A percentile compares a stretch with the other conserved stretches of the same genome.
Evolutionary conservation across 192 early-diverging fungal species (phyloP).

Genomic region (Spinellus fusiger): DNA sequence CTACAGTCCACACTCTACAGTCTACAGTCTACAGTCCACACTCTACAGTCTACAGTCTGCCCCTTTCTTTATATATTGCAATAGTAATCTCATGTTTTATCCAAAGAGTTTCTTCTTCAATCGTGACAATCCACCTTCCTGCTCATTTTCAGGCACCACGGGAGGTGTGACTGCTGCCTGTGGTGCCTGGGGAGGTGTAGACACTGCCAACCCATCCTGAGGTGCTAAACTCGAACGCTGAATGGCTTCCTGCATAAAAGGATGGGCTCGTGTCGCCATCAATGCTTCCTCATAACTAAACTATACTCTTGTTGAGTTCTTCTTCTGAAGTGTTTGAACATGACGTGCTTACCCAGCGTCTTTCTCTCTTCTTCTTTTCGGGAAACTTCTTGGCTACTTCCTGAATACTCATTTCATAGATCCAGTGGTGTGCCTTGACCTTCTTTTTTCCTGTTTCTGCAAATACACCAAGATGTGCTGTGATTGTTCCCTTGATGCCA

Average conservation of each 20-base stretch:
- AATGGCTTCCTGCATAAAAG: slow-evolving; percentile 26
- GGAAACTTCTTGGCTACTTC: slow-evolving; percentile 46
- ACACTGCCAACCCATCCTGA: no score
- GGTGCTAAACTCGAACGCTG: slow-evolving; percentile 14
- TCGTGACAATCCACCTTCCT: no score
- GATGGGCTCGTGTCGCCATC: slow-evolving; percentile 10
- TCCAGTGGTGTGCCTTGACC: slow-evolving; percentile 33
- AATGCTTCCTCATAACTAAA: slow-evolving; percentile 29
- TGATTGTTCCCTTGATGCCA: slow-evolving; percentile 45
- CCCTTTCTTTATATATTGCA: no score
- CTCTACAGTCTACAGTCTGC: no score
- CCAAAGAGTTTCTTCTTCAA: no score
- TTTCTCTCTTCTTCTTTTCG: slow-evolving; percentile 36
- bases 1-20: no score
- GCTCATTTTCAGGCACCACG: no score
- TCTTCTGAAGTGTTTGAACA: background rate
- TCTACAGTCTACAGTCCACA: no score
- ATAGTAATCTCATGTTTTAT: no score
- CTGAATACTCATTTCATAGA: slow-evolving; percentile 51
- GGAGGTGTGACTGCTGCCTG: no score
- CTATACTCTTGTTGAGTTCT: slow-evolving; percentile 9
- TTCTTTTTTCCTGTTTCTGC: slow-evolving; percentile 34
- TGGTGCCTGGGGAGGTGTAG: no score
- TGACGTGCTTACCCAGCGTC: slow-evolving; percentile 30
- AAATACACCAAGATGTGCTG: slow-evolving; percentile 37